phyloP scores from a whole-genome alignment of 148 eudicot genomes.

The Heliamphora exappendiculata region DNA sequence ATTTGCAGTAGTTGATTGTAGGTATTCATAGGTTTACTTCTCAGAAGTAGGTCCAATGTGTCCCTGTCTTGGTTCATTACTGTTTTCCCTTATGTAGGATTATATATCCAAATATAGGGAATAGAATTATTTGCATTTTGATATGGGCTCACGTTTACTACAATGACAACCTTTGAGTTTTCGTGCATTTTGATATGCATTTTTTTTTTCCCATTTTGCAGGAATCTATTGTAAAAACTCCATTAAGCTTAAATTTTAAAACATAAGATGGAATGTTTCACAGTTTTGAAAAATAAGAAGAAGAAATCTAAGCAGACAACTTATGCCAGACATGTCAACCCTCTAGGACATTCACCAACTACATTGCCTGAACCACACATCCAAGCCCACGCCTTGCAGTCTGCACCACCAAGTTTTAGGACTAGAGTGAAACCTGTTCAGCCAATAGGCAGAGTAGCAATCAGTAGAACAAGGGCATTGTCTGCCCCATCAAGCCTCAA shows the following conservation, averaged over 20 bases:
- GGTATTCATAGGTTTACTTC: too few relatives aligned
- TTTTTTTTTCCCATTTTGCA: conserved; percentile 16
- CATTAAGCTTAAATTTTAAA: conserved; percentile 15
- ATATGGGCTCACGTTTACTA: background rate
- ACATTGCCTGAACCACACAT: conserved; percentile 66
- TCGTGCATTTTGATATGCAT: background rate
- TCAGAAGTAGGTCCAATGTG: too few relatives aligned
- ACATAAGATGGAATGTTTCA: conserved; percentile 77
- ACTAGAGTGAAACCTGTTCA: conserved; percentile 47
- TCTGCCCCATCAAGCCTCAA: conserved; percentile 84
- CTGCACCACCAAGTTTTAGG: conserved; percentile 87
- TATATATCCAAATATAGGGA: background rate
- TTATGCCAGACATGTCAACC: conserved; percentile 44
- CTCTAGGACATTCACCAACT: conserved; percentile 65
- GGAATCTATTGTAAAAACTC: background rate
- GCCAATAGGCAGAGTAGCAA: conserved; percentile 23
- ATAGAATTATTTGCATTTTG: background rate
- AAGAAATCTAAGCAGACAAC: conserved; percentile 55
- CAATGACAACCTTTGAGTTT: background rate
- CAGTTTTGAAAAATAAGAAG: conserved; percentile 71
- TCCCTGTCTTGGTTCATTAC: too few relatives aligned
- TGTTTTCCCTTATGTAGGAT: background rate
- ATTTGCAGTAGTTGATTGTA: too few relatives aligned
- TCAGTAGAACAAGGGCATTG: conserved; percentile 46
- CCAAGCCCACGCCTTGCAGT: conserved; percentile 47